Base-by-base conservation (phyloP, 345 rosid genomes). In the Combretum micranthum region DNA sequence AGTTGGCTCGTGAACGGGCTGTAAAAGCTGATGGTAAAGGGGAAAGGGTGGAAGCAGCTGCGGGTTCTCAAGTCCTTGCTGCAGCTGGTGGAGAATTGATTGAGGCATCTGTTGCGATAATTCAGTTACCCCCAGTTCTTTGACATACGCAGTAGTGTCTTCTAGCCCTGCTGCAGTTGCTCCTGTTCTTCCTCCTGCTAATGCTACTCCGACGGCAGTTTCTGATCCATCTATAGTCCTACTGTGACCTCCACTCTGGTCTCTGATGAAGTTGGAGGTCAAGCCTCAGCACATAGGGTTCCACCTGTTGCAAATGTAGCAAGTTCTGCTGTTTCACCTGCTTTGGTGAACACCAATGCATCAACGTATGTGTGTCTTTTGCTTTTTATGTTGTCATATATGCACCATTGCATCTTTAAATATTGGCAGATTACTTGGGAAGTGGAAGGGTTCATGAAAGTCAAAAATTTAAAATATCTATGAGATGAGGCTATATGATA, bases 1-100 rank as follows among this genome's bases (percentile, higher is more conserved):
- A 93, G 97, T 72, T 87, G 69, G 99, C 99, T 68, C 90, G 97
- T 56, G 99, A 93, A 73, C 97, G 81, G 59, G 94, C 97, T 20
- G 80, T 78, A 57, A 67, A 66, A 61, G 75, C 75, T 62, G 78
- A 64, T 69, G 71, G 65, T 62, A 80, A 79, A 63, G 79, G 64
- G 61, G 39, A 74, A 53, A 79, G 53, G 26, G 58, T 75, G 3
- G 83, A 72, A 66, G 26, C 64, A 59, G 83, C 76, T 54, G 69
- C 71, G 23, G 64, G 77, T 64, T 56, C 87, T 72, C 75, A 64
- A 59, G 73, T 63, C 47, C 67, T 79, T 19, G 50, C 64, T 53
- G 57, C 85, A 64, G 71, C 65, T 71, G 73, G 57, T 49, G 72
- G 69, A 13, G 77, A 85, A 52, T 69, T n/a, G 21, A 63, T 57